Conservation (phyloP, 2,329 filamentous ascomycete genomes). For the Ophiostoma pallidulum region DNA sequence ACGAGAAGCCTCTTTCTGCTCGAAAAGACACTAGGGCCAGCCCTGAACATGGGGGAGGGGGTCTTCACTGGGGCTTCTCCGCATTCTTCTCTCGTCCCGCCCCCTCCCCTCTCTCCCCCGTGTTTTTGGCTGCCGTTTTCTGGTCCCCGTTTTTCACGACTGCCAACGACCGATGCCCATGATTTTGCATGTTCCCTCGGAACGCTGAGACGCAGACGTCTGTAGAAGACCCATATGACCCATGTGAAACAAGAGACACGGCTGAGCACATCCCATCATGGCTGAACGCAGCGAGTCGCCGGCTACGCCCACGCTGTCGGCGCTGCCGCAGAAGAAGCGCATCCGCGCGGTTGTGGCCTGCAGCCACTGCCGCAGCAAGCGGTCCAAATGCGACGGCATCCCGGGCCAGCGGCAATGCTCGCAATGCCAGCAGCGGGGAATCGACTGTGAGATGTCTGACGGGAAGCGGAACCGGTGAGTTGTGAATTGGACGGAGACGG, state of each 20-base stretch:
- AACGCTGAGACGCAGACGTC: background rate
- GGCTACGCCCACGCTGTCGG: background rate
- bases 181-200: too few relatives aligned
- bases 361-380: conserved; percentile 13
- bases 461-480: conserved; percentile 11
- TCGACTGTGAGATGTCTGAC: conserved; percentile 11
- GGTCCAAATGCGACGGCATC: conserved; percentile 11
- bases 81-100: background rate
- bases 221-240: too few relatives aligned
- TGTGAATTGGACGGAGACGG: too few relatives aligned
- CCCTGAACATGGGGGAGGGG: too few relatives aligned
- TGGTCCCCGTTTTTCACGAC: background rate
- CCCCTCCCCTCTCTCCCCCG: background rate
- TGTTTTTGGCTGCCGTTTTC: background rate
- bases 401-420: conserved; percentile 9
- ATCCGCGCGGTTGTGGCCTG: conserved; percentile 12
- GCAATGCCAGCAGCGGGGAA: conserved; percentile 10
- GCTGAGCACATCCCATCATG: background rate
- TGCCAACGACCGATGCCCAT: too few relatives aligned
- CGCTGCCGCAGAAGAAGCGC: conserved; percentile 9
- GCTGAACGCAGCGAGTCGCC: background rate
- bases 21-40: too few relatives aligned
- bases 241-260: too few relatives aligned
- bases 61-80: conserved; percentile 1
- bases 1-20: too few relatives aligned